Evolutionary conservation across 257 asterid species (phyloP).

Genomic region (Euphrasia confusa): DNA sequence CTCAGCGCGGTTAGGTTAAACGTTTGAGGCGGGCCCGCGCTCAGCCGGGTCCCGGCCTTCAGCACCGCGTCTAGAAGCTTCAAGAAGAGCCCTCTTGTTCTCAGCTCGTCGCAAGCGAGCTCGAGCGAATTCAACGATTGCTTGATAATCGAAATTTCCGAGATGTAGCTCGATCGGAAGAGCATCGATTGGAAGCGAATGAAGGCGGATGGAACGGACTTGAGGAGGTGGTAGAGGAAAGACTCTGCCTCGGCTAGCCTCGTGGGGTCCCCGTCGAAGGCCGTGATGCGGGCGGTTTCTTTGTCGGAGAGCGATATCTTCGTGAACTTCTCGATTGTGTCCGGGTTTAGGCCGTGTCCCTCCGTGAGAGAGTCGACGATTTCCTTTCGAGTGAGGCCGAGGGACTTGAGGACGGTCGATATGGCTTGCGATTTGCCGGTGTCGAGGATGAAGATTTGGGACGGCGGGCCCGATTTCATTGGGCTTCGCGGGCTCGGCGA

Average conservation of each 20-base stretch:
- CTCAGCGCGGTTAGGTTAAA: slow-evolving; percentile 72
- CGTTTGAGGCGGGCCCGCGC: slow-evolving; percentile 80
- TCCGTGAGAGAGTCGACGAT: slow-evolving; percentile 55
- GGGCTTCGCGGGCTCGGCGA: slow-evolving; percentile 20
- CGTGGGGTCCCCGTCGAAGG: slow-evolving; percentile 72
- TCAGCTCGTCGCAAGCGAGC: slow-evolving; percentile 65
- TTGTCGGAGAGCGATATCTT: slow-evolving; percentile 64
- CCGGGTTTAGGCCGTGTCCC: slow-evolving; percentile 59
- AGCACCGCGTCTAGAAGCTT: slow-evolving; percentile 86
- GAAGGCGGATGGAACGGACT: slow-evolving; percentile 77
- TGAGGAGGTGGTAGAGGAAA: slow-evolving; percentile 78
- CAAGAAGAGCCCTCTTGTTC: slow-evolving; percentile 70
- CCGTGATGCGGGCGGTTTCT: slow-evolving; percentile 53
- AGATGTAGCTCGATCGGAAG: slow-evolving; percentile 48
- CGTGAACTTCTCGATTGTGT: slow-evolving; percentile 61
- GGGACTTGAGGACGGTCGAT: slow-evolving; percentile 70
- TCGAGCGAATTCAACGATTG: slow-evolving; percentile 53
- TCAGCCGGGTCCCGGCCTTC: slow-evolving; percentile 82
- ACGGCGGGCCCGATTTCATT: slow-evolving; percentile 37
- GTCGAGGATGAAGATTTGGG: slow-evolving; percentile 78
- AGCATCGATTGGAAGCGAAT: slow-evolving; percentile 66
- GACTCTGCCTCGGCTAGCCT: slow-evolving; percentile 85
- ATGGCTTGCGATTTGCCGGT: slow-evolving; percentile 71
- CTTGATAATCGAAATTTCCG: slow-evolving; percentile 44
- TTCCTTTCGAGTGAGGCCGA: slow-evolving; percentile 47